phyloP scores from a whole-genome alignment of 1,284 basidiomycete species.

The Phenoliferia sp. region DNA sequence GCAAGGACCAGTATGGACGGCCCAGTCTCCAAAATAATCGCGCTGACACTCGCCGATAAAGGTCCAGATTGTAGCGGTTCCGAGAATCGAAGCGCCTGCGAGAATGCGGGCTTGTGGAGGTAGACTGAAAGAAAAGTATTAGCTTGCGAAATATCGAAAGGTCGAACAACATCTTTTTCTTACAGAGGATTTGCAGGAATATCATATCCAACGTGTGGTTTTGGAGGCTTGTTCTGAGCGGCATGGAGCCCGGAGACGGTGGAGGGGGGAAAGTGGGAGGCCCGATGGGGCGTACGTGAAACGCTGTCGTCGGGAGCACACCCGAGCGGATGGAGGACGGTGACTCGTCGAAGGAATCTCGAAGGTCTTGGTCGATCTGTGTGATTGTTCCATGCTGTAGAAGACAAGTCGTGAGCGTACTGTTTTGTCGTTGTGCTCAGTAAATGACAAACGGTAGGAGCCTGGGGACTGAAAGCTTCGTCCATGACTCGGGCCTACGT shows the following conservation, averaged over 20 bases:
- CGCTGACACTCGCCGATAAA: constrained; percentile 25
- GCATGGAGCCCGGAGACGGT: neutral
- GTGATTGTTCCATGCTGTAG: constrained; percentile 43
- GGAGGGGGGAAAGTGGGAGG: constrained; percentile 2
- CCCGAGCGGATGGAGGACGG: constrained; percentile 14
- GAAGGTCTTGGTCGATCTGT: constrained; percentile 45
- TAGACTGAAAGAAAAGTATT: constrained; percentile 17
- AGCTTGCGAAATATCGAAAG: neutral
- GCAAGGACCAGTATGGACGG: constrained; percentile 31
- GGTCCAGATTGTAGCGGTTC: constrained; percentile 31
- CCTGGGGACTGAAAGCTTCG: constrained; percentile 44
- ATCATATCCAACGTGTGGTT: constrained; percentile 22
- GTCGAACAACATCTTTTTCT: neutral
- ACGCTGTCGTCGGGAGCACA: constrained; percentile 13
- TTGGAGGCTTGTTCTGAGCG: constrained; percentile 3
- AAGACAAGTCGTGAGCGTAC: neutral
- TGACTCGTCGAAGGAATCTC: constrained; percentile 14
- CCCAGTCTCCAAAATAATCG: constrained; percentile 28
- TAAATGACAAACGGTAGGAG: constrained; percentile 38
- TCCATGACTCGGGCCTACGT: constrained; percentile 17
- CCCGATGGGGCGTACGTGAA: constrained; percentile 14
- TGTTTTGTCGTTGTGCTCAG: neutral
- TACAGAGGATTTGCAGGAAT: constrained; percentile 22
- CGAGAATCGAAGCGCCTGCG: constrained; percentile 23
- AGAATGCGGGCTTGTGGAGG: constrained; percentile 32